Percentiles rank a stretch among this genome's conserved stretches.
Evolutionary conservation across 805 yeast genomes (phyloP).

Genomic region (Lipomyces orientalis): DNA sequence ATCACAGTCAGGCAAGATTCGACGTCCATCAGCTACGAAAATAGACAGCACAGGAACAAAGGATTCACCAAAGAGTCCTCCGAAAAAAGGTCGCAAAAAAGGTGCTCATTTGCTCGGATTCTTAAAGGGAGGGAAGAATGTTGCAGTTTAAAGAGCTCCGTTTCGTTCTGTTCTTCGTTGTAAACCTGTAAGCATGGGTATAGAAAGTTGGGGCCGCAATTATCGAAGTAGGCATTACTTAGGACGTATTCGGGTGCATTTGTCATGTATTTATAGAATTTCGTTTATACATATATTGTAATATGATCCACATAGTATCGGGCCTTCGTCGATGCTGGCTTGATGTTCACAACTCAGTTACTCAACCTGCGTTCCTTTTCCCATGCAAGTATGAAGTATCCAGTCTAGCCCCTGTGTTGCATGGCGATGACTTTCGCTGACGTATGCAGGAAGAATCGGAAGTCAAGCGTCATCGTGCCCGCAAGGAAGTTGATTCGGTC

Average conservation of each 20-base stretch:
- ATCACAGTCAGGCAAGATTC: not conserved
- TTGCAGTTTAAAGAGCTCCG: not conserved
- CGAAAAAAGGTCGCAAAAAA: conserved; percentile 4
- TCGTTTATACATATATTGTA: too few relatives aligned
- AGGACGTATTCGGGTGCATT: too few relatives aligned
- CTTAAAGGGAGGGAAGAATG: conserved; percentile 9
- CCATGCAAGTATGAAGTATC: too few relatives aligned
- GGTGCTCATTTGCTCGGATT: not conserved
- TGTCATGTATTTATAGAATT: too few relatives aligned
- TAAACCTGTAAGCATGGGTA: not conserved
- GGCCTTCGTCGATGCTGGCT: too few relatives aligned
- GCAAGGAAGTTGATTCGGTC: not conserved
- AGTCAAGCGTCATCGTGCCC: not conserved
- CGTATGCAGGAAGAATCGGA: not conserved
- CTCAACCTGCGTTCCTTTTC: too few relatives aligned
- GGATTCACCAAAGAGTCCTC: not conserved
- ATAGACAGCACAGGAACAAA: not conserved
- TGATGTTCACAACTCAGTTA: too few relatives aligned
- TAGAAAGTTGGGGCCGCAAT: not conserved
- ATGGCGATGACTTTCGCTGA: not conserved
- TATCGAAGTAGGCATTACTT: too few relatives aligned
- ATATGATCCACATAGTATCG: too few relatives aligned
- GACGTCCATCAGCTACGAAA: too few relatives aligned
- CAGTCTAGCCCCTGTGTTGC: too few relatives aligned
- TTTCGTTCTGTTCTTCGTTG: not conserved